Percentiles rank a stretch among this genome's conserved stretches.
phyloP scores from a whole-genome alignment of 768 basidiomycete genomes.

The Saitozyma sp. region DNA sequence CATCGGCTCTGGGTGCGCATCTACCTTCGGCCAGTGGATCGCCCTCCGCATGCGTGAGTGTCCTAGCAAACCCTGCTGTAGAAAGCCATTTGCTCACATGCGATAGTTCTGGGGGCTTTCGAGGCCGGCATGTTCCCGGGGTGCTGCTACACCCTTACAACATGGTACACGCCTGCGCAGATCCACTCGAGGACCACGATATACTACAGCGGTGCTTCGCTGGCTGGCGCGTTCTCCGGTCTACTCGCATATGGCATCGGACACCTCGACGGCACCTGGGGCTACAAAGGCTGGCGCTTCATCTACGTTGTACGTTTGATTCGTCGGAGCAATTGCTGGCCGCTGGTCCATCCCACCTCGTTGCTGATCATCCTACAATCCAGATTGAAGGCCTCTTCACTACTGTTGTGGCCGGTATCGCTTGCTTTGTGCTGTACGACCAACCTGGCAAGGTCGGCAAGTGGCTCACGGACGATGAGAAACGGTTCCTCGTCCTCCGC shows the following conservation, averaged over 20 bases:
- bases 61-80: not conserved
- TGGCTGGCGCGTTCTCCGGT: conserved; percentile 31
- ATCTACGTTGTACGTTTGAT: conserved; percentile 20
- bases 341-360: not conserved
- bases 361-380: not conserved
- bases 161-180: conserved; percentile 35
- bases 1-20: conserved; percentile 22
- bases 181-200: conserved; percentile 25
- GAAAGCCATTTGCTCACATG: not conserved
- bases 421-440: conserved; percentile 24
- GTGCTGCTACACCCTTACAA: conserved; percentile 28
- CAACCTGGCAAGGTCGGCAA: conserved; percentile 19
- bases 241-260: conserved; percentile 26
- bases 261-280: conserved; percentile 17
- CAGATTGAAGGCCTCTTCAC: conserved; percentile 31
- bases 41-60: conserved; percentile 22
- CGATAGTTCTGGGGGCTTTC: conserved; percentile 21
- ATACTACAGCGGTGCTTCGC: conserved; percentile 27
- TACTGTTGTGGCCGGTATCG: conserved; percentile 21
- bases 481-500: conserved; percentile 27
- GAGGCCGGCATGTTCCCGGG: conserved; percentile 36
- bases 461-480: conserved; percentile 32
- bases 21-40: conserved; percentile 29
- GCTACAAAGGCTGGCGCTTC: conserved; percentile 33
- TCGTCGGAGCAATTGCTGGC: not conserved